Evolutionary conservation across 495 filamentous ascomycete genomes (phyloP).

Genomic region (Talaromyces ruber): DNA sequence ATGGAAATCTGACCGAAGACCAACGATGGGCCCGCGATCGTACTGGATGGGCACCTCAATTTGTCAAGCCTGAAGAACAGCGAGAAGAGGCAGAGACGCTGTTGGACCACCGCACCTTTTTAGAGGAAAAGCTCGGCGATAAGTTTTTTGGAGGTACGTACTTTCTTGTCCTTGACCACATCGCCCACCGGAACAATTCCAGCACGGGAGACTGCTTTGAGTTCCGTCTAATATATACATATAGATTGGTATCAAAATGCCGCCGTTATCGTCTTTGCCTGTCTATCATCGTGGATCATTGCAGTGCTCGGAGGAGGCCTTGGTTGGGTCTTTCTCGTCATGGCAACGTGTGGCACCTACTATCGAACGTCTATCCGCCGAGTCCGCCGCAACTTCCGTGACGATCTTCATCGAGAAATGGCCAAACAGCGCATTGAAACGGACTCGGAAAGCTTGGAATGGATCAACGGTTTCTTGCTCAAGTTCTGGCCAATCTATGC

Average conservation of each 20-base stretch:
- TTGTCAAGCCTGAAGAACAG: constrained; percentile 49
- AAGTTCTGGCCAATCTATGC: constrained; percentile 99
- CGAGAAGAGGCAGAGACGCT: constrained; percentile 51
- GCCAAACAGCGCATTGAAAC: constrained; percentile 81
- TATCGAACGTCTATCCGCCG: constrained; percentile 93
- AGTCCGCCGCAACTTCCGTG: constrained; percentile 90
- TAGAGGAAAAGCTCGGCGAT: constrained; percentile 81
- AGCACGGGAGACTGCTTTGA: too few species aligned
- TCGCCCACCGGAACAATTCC: not conserved
- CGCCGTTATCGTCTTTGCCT: constrained; percentile 85
- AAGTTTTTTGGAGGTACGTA: constrained; percentile 79
- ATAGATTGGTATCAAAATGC: constrained; percentile 98
- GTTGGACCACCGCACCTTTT: constrained; percentile 76
- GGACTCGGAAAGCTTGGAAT: constrained; percentile 89
- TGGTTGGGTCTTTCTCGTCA: constrained; percentile 85
- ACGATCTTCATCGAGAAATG: constrained; percentile 91
- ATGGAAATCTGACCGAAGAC: constrained; percentile 47
- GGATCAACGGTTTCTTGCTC: constrained; percentile 97
- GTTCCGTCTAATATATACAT: too few species aligned
- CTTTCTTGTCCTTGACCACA: too few species aligned
- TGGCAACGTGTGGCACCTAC: constrained; percentile 88
- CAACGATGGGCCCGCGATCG: constrained; percentile 58
- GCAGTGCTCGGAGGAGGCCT: constrained; percentile 85
- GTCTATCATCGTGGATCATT: constrained; percentile 80
- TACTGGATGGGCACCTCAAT: constrained; percentile 83